Conservation (phyloP, 2,329 filamentous ascomycete genomes). For the Neofusicoccum parvum region DNA sequence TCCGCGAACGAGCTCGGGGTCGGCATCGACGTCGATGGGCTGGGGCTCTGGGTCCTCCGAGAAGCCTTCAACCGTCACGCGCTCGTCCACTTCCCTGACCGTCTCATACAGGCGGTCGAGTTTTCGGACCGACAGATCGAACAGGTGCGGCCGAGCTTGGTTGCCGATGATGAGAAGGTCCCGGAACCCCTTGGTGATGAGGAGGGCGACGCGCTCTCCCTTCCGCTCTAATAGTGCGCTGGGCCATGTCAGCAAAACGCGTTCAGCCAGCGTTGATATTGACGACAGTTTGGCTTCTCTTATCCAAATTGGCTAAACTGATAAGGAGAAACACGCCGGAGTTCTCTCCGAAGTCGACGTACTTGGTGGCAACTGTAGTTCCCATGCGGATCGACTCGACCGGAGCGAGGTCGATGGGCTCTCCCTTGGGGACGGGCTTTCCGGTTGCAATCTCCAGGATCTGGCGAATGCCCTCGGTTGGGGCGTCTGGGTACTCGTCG, state of each 20-base stretch:
- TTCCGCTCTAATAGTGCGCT: constrained; percentile 30
- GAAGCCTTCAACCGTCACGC: constrained; percentile 30
- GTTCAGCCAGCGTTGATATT: background rate
- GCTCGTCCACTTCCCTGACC: constrained; percentile 31
- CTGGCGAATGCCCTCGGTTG: constrained; percentile 36
- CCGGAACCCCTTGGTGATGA: constrained; percentile 58
- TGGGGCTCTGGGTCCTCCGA: constrained; percentile 26
- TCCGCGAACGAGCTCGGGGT: constrained; percentile 24
- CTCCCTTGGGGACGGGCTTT: constrained; percentile 25
- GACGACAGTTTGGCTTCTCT: background rate
- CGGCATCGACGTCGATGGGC: constrained; percentile 17
- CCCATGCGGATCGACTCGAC: constrained; percentile 31
- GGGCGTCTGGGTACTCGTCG: constrained; percentile 35
- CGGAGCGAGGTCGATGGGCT: constrained; percentile 28
- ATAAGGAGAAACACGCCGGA: background rate
- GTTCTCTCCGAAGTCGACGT: background rate
- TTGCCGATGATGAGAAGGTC: constrained; percentile 51
- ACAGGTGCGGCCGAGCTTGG: constrained; percentile 30
- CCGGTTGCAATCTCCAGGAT: constrained; percentile 29
- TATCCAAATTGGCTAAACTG: background rate
- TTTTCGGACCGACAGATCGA: constrained; percentile 29
- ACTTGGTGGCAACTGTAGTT: constrained; percentile 80
- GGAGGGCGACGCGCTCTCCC: constrained; percentile 24
- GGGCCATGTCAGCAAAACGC: constrained; percentile 22
- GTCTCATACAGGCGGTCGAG: constrained; percentile 28